A percentile compares a stretch with the other conserved stretches of the same genome.
phyloP scores from a whole-genome alignment of 2,329 filamentous ascomycete genomes.

The Tolypocladium paradoxum region DNA sequence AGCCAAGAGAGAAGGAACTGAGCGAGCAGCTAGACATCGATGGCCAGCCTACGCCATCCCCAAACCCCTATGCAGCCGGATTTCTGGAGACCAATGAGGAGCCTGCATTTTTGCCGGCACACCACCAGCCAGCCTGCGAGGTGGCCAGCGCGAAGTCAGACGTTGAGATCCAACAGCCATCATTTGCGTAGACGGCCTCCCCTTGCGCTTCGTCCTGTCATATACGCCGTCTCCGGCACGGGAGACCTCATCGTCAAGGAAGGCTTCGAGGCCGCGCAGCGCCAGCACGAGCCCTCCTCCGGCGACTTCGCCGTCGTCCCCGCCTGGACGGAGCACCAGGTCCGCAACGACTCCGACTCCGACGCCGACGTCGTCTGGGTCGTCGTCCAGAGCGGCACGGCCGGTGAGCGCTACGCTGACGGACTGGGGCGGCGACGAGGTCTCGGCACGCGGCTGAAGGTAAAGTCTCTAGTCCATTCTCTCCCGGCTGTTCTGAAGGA shows the following conservation, averaged over 20 bases:
- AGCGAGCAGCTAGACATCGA: too few species aligned
- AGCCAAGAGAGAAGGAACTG: too few species aligned
- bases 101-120: too few species aligned
- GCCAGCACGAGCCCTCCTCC: slow-evolving; percentile 43
- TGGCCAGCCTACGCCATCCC: too few species aligned
- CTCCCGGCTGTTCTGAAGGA: background rate
- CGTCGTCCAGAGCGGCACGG: slow-evolving; percentile 48
- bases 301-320: slow-evolving; percentile 64
- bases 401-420: slow-evolving; percentile 53
- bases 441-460: slow-evolving; percentile 10
- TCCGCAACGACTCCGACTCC: slow-evolving; percentile 54
- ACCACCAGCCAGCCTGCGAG: too few species aligned
- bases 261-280: slow-evolving; percentile 37
- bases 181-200: background rate
- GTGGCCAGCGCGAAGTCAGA: too few species aligned
- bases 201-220: slow-evolving; percentile 20
- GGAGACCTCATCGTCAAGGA: slow-evolving; percentile 50
- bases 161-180: too few species aligned
- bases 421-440: slow-evolving; percentile 46
- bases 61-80: too few species aligned
- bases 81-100: too few species aligned
- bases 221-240: slow-evolving; percentile 52
- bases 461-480: background rate
- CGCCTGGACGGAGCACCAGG: slow-evolving; percentile 60
- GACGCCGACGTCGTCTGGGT: slow-evolving; percentile 53